phyloP scores from a whole-genome alignment of 2,329 filamentous ascomycete species.

The Colletotrichum melonis region DNA sequence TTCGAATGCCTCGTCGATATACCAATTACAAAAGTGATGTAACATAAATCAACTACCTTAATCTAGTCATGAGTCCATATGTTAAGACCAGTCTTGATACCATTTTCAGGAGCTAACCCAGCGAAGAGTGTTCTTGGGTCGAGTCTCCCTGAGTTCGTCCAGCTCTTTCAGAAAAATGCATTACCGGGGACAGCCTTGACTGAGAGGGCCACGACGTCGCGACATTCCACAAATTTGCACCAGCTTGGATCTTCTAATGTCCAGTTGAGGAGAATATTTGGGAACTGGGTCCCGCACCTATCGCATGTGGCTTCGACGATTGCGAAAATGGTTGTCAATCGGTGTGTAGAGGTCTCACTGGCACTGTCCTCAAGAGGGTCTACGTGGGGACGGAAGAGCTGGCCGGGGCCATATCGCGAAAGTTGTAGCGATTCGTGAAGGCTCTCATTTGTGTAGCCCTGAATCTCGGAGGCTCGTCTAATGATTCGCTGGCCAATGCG shows the following conservation, averaged over 20 bases:
- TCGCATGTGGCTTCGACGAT: conserved; percentile 3
- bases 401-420: too few species aligned
- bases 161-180: conserved; percentile 15
- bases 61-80: conserved; percentile 11
- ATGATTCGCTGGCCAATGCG: too few species aligned
- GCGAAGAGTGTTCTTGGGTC: neutral
- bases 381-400: too few species aligned
- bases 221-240: conserved; percentile 4
- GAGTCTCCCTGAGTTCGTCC: neutral
- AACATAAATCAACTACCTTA: neutral
- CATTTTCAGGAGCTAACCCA: conserved; percentile 1
- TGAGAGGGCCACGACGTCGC: neutral
- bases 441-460: too few species aligned
- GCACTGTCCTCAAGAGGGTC: too few species aligned
- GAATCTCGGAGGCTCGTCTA: too few species aligned
- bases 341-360: neutral
- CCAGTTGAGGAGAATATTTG: conserved; percentile 6
- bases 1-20: too few species aligned
- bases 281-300: conserved; percentile 13
- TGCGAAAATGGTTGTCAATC: conserved; percentile 7
- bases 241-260: conserved; percentile 3
- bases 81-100: conserved; percentile 12
- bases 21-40: neutral
- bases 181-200: conserved; percentile 8
- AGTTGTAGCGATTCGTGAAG: too few species aligned